Percentiles rank a stretch among this genome's conserved stretches.
Conservation (phyloP, 192 early-diverging fungal species). For the Umbelopsis isabellina region DNA sequence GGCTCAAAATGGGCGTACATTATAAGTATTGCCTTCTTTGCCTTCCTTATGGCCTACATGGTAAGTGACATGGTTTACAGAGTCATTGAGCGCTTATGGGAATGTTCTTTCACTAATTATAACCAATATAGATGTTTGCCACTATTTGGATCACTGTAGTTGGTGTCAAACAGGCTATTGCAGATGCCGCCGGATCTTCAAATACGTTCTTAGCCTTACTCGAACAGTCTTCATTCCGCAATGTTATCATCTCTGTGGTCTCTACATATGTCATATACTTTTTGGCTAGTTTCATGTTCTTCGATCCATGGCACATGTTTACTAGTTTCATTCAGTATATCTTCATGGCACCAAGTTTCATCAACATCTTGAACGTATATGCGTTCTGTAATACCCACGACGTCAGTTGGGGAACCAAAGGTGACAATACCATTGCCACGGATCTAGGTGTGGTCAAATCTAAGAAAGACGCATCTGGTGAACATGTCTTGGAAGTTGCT, state of each 20-base stretch:
- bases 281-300: conserved; percentile 62
- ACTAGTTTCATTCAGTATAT: conserved; percentile 71
- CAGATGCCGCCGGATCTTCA: conserved; percentile 25
- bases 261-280: conserved; percentile 74
- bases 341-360: conserved; percentile 76
- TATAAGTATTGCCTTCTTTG: conserved; percentile 65
- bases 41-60: conserved; percentile 50
- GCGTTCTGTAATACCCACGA: conserved; percentile 88
- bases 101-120: conserved; percentile 27
- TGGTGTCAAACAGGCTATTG: conserved; percentile 23
- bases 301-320: conserved; percentile 82
- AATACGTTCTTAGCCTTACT: conserved; percentile 39
- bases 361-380: conserved; percentile 82
- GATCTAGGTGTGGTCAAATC: conserved; percentile 57
- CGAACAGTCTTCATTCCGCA: conserved; percentile 49
- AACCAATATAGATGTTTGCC: conserved; percentile 25
- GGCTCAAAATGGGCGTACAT: conserved; percentile 81
- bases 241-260: conserved; percentile 58
- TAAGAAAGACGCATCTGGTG: conserved; percentile 49
- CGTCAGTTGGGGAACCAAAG: conserved; percentile 87
- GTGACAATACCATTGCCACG: conserved; percentile 61
- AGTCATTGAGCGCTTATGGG: conserved; percentile 29
- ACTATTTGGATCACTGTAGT: conserved; percentile 38
- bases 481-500: conserved; percentile 52
- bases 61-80: not conserved